Base-by-base conservation (phyloP, 2,329 filamentous ascomycete species). In the Pseudogymnoascus sp. region DNA sequence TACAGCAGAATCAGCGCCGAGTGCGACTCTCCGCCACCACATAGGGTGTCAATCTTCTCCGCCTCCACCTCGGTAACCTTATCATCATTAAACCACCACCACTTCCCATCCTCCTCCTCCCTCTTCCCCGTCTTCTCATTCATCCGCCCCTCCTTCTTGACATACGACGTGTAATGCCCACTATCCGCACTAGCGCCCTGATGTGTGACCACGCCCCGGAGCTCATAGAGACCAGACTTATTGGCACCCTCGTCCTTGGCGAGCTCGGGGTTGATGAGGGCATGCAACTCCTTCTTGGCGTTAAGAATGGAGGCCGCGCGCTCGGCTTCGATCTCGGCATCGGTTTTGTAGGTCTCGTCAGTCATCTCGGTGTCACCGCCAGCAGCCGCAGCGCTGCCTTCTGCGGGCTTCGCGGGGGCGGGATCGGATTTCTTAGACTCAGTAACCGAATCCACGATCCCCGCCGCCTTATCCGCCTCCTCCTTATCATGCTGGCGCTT, bases 61-160 rank as follows among this genome's bases (percentile, higher is more conserved):
- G 85, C 81, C 14, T 91, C 86, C 28, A 99, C 95, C 79, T 99
- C 95, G 12, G 89, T 87, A 35, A 99, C 95, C 79, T 92, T 96
- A 73, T 99, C 93, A 71, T 99, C 95, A 75, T 99, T 97, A 83
- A 99, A 99, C 93, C 95, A 99, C 93, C 95, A 99, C 95, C 95
- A 99, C 71, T 92, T 96, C 69, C 90, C 92, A 72, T 96, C 91
- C 72, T 96, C 91, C 71, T 89, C 86, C 61, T 84, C 86, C 70
- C 85, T 81, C 79, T 91, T 90, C 68, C 90, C 91, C 18, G 88
- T 90, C 71, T 87, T 85, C 14, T 88, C 81, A 69, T 96, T 89
- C 63, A 91, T 78, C 8, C 80, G 78, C 0, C 84, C 88, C 65
- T 88, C 82, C 83, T 99, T 97, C 83, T 97, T 99, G 69, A 99